Conservation (phyloP, 1,284 basidiomycete genomes). For the Microbotryum violaceum region DNA sequence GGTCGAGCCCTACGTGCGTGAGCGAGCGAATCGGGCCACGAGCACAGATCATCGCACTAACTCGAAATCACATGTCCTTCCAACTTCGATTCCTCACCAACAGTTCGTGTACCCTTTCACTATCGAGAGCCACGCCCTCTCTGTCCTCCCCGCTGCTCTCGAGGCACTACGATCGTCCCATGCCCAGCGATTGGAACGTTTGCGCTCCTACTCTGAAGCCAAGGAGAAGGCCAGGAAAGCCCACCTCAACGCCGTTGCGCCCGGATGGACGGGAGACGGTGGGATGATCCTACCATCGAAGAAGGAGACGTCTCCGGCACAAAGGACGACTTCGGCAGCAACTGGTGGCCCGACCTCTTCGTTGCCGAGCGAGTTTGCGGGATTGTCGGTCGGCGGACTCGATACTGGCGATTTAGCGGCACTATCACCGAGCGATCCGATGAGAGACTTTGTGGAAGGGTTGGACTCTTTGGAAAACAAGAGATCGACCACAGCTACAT, state of each 20-base stretch:
- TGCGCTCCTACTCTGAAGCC: conserved; percentile 63
- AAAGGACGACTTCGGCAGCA: neutral
- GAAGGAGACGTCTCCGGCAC: neutral
- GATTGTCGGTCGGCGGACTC: conserved; percentile 39
- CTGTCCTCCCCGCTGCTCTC: conserved; percentile 56
- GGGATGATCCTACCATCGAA: conserved; percentile 25
- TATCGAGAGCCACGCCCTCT: conserved; percentile 70
- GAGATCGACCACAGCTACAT: no score
- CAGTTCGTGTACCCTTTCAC: conserved; percentile 93
- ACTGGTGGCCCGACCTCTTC: neutral
- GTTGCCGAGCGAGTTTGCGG: conserved; percentile 36
- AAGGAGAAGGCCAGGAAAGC: conserved; percentile 57
- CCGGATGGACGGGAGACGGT: conserved; percentile 30
- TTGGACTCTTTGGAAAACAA: conserved; percentile 15
- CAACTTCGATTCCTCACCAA: neutral
- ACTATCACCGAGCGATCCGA: conserved; percentile 23
- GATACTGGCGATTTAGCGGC: neutral
- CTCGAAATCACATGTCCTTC: neutral
- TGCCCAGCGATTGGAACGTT: conserved; percentile 53
- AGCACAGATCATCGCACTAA: neutral
- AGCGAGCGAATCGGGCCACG: neutral
- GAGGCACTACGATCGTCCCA: conserved; percentile 57
- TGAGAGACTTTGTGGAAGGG: conserved; percentile 29
- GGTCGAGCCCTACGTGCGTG: conserved; percentile 71
- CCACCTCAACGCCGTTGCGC: conserved; percentile 31